Evolutionary conservation across 495 filamentous ascomycete genomes (phyloP), one percentile per base, ranked within the genome.

Genomic region (Pseudoneurospora amorphoporcata): DNA sequence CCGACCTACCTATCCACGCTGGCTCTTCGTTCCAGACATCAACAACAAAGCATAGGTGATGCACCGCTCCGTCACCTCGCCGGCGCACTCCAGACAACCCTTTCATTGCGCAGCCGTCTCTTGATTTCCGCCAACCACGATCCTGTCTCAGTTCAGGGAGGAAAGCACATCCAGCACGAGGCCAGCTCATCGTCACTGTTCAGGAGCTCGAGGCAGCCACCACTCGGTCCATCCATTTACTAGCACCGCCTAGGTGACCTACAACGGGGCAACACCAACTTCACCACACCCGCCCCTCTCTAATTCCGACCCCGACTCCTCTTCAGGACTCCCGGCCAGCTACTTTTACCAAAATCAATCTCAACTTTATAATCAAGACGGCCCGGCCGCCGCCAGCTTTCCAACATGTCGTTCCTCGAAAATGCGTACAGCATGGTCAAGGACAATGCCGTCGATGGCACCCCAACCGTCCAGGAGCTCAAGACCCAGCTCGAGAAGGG

Each of bases 401-500:
- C 85, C 87, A 92, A 72, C 85, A 99, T 98, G 96, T 91, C 95
- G 82, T 98, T 96, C 82, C 86, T 98, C 71, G 96, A 99, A 77
- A 90, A 92, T 79, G 85, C 95, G 68, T 98, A 97, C 86, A 97
- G 93, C 81, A 81, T 99, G 81, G 91, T 99, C 82, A 95, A 93
- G 87, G 96, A 98, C 87, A 98, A 97, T 84, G 86, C 93, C 70
- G 90, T 94, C 65, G 96, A 98, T 39, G 79, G 79, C 83, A 90
- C 94, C 74, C 95, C 96, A 39, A 91, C 92, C 29, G 82, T 94
- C 80, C 92, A 93, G 79, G 95, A 98, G 84, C 85, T 99, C 81
- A 93, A 92, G 81, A 91, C 90, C 75, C 94, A 97, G 86, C 86
- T 99, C 76, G 96, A 99, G 82, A 98, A 98, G 85, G 96, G 96